phyloP scores from a whole-genome alignment of 331 rosid genomes.

The Malus hybrid region DNA sequence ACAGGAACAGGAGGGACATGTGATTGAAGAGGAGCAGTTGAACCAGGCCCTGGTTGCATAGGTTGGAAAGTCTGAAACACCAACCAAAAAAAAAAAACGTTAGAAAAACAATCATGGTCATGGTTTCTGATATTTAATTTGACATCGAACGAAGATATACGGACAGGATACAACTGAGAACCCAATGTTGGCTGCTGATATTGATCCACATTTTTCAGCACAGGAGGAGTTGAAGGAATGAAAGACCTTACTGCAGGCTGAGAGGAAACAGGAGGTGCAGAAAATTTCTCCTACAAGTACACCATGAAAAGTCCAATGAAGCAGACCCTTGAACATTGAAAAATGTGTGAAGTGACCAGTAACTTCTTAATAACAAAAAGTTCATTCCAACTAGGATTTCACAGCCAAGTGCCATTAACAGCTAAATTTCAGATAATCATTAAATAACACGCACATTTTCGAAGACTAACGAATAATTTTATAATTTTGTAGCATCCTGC shows the following conservation, averaged over 20 bases:
- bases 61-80: slow-evolving; percentile 69
- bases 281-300: slow-evolving; percentile 41
- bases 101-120: neutral
- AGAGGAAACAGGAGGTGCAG: slow-evolving; percentile 30
- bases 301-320: slow-evolving; percentile 9
- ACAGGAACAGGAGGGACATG: slow-evolving; percentile 36
- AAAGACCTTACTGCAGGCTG: slow-evolving; percentile 60
- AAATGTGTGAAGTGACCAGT: neutral
- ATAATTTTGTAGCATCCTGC: neutral
- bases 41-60: slow-evolving; percentile 15
- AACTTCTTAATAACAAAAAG: neutral
- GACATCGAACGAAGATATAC: slow-evolving; percentile 18
- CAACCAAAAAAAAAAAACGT: neutral
- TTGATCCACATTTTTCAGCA: slow-evolving; percentile 53
- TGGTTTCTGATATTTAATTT: slow-evolving; percentile 4
- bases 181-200: slow-evolving; percentile 87
- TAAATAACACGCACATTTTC: neutral
- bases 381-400: neutral
- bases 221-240: slow-evolving; percentile 71
- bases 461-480: neutral
- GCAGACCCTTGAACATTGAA: neutral
- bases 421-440: neutral
- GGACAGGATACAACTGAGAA: slow-evolving; percentile 86
- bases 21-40: slow-evolving; percentile 43
- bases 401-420: neutral